Conservation (phyloP, 805 yeast genomes). For the Yarrowia sp. region DNA sequence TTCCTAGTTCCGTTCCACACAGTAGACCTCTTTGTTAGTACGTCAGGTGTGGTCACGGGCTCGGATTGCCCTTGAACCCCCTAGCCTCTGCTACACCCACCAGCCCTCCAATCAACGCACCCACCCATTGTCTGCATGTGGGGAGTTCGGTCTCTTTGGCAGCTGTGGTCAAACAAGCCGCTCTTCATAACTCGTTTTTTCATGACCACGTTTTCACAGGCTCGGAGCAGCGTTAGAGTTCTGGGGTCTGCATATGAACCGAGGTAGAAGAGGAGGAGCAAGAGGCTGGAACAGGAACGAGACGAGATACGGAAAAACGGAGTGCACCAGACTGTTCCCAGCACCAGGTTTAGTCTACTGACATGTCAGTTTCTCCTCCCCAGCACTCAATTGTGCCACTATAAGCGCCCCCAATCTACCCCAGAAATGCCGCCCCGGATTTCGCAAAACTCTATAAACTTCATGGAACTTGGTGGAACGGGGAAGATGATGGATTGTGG, state of each 20-base stretch:
- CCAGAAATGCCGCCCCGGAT: constrained; percentile 40
- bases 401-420: not conserved
- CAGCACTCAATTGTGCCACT: not conserved
- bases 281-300: not conserved
- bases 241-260: constrained; percentile 12
- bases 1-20: no score
- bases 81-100: no score
- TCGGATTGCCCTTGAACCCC: no score
- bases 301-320: not conserved
- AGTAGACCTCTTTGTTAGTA: no score
- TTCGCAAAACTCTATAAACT: constrained; percentile 15
- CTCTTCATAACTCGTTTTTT: constrained; percentile 7
- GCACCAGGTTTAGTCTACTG: no score
- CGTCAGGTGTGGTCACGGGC: no score
- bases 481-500: no score
- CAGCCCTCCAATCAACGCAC: no score
- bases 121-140: no score
- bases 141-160: not conserved
- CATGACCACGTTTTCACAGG: constrained; percentile 36
- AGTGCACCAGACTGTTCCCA: no score
- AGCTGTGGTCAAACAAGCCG: no score
- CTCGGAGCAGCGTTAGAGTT: constrained; percentile 20
- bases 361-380: not conserved
- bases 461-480: constrained; percentile 35
- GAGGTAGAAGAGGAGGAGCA: constrained; percentile 10